phyloP scores from a whole-genome alignment of 306 rosid genomes.

The Carpinus viminea region DNA sequence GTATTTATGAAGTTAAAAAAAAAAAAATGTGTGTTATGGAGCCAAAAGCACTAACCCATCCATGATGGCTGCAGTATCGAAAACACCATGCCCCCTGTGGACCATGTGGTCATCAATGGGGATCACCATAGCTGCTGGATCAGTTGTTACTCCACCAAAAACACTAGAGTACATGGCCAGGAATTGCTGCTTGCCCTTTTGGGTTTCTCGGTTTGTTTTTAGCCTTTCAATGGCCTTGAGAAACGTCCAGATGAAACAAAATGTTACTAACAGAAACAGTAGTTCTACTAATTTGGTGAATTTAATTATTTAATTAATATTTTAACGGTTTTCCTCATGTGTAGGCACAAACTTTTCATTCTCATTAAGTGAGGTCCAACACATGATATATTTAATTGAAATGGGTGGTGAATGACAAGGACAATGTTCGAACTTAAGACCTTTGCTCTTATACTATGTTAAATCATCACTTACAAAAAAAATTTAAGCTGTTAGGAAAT shows the following conservation, averaged over 20 bases:
- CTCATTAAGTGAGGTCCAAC: too few relatives aligned
- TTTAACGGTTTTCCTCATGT: too few relatives aligned
- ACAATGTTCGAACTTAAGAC: too few relatives aligned
- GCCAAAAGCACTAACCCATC: slow-evolving; percentile 70
- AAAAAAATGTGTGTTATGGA: neutral
- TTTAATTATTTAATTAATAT: too few relatives aligned
- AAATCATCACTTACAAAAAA: too few relatives aligned
- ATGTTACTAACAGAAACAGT: slow-evolving; percentile 9
- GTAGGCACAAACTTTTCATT: too few relatives aligned
- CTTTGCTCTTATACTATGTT: too few relatives aligned
- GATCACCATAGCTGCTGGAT: slow-evolving; percentile 80
- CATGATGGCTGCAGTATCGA: slow-evolving; percentile 81
- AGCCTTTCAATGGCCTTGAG: slow-evolving; percentile 63
- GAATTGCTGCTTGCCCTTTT: slow-evolving; percentile 54
- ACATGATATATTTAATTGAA: too few relatives aligned
- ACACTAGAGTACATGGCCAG: slow-evolving; percentile 94
- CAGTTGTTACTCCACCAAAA: slow-evolving; percentile 77
- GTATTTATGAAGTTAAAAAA: neutral
- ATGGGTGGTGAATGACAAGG: too few relatives aligned
- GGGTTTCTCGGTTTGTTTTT: slow-evolving; percentile 49
- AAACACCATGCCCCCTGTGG: slow-evolving; percentile 94
- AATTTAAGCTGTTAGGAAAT: too few relatives aligned
- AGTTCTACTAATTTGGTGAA: neutral
- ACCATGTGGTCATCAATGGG: slow-evolving; percentile 97
- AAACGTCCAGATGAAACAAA: neutral